These are phyloP conservation scores for Chrysanthemum makinoi DNA, from an alignment of 129 eudicot species.

Conservation along the genomic window DNA sequence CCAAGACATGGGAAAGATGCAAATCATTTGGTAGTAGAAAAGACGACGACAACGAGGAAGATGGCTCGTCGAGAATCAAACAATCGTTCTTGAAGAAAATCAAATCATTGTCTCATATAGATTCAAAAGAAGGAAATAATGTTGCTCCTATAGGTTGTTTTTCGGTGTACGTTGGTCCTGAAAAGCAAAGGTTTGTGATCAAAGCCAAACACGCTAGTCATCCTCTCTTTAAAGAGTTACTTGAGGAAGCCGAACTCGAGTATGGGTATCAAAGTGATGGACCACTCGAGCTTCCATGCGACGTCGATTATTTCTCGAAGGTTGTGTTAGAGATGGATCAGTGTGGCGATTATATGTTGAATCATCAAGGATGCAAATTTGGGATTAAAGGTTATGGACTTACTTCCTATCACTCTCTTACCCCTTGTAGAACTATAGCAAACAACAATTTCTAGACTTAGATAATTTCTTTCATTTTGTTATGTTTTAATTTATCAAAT, in stretches of 20 bases:
- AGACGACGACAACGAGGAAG: conserved; percentile 14
- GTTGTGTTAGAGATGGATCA: conserved; percentile 60
- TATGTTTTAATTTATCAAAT: too few relatives aligned
- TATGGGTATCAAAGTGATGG: conserved; percentile 63
- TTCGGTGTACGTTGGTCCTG: conserved; percentile 65
- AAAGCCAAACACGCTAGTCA: conserved; percentile 51
- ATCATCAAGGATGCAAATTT: too few relatives aligned
- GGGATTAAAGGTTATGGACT: too few relatives aligned
- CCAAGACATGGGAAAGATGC: conserved; percentile 71
- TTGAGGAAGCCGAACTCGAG: conserved; percentile 69
- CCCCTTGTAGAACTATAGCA: too few relatives aligned
- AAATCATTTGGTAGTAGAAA: conserved; percentile 28
- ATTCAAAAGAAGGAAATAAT: background rate
- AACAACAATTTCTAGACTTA: too few relatives aligned
- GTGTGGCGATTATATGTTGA: background rate
- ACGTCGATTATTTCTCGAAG: conserved; percentile 50
- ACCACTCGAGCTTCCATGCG: conserved; percentile 69
- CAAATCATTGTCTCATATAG: conserved; percentile 37
- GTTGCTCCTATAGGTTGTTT: conserved; percentile 56
- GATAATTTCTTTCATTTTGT: too few relatives aligned
- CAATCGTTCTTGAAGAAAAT: conserved; percentile 20
- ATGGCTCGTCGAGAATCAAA: conserved; percentile 4
- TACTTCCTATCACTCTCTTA: too few relatives aligned
- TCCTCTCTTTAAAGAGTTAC: conserved; percentile 61
- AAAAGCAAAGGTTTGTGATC: conserved; percentile 61